Evolutionary conservation across 495 filamentous ascomycete genomes (phyloP), one percentile per base, ranked within the genome.

Genomic region (Cercophora newfieldiana): DNA sequence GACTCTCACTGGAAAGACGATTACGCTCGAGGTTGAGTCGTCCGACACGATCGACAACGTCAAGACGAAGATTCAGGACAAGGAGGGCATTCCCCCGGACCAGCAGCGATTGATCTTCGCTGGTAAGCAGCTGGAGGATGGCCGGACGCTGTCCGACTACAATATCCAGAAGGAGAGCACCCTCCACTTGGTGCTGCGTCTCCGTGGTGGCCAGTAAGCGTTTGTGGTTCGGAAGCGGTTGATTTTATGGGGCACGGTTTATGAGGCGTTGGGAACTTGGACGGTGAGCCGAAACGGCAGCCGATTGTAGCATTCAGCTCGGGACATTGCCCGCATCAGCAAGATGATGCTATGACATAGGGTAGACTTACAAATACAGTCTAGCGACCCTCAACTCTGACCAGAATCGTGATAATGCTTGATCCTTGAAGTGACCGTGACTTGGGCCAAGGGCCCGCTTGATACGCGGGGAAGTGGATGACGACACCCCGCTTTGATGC

Each of bases 121-220:
- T 78, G 91, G 91, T 71, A 95, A 95, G 84, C 91, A 95, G 82
- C 78, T 96, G 67, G 92, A 96, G 75, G 92, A 96, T 77, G 92
- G 92, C 4, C 85, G 89, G 54, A 92, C 91, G 5, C 79, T 95
- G 60, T 91, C 88, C 60, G 92, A 96, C 74, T 96, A 96, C 86
- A 96, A 96, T 80, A 96, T 96, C 70, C 92, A 96, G 83, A 95
- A 96, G 84, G 92, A 96, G 83, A 89, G 86, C 70, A 96, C 92
- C 2, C 87, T 96, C 29, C 92, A 96, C 77, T 79, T 96, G 80
- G 92, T 95, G 61, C 87, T 96, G 66, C 90, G 92, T 79, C 88
- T 96, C 66, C 91, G 92, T 83, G 92, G 92, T 69, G 92, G 91
- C 65, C 88, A 90, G 78, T 91, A 88, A 76, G 69, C 71, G 69